Evolutionary conservation across 208 protist genomes (phyloP).

Genomic region (Endotrypanum monterogeii): DNA sequence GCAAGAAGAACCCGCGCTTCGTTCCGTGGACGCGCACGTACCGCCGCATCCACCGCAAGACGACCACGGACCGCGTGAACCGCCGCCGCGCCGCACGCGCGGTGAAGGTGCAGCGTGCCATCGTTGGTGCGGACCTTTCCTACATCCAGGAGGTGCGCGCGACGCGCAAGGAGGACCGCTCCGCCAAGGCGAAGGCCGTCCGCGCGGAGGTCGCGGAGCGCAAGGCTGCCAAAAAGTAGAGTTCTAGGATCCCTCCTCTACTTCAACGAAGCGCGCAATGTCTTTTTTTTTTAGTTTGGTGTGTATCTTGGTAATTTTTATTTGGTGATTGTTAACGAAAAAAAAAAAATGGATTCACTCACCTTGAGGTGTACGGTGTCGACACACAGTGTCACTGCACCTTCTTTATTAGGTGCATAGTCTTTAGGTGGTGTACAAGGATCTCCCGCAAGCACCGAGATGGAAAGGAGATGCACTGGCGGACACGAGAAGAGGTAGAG

Average conservation of each 20-base stretch:
- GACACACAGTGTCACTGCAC: too few species aligned
- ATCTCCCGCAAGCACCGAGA: too few species aligned
- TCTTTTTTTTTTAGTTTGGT: neutral
- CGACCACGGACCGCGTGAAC: slow-evolving; percentile 77
- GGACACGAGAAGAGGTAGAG: too few species aligned
- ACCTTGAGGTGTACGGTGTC: too few species aligned
- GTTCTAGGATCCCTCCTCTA: neutral
- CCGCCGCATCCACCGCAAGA: slow-evolving; percentile 94
- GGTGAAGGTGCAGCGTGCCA: slow-evolving; percentile 77
- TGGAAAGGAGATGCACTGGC: too few species aligned
- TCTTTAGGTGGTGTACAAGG: too few species aligned
- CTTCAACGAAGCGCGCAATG: neutral
- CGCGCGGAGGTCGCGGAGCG: slow-evolving; percentile 90
- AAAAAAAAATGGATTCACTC: too few species aligned
- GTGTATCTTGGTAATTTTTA: neutral
- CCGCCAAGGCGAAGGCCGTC: slow-evolving; percentile 87
- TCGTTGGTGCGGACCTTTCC: slow-evolving; percentile 88
- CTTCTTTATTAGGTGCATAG: too few species aligned
- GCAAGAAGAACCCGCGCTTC: slow-evolving; percentile 95
- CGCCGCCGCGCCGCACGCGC: slow-evolving; percentile 82
- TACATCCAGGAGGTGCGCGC: slow-evolving; percentile 90
- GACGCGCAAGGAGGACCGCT: slow-evolving; percentile 81
- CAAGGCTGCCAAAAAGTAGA: slow-evolving; percentile 92
- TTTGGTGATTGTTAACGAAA: neutral
- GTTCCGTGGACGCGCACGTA: slow-evolving; percentile 93